Evolutionary conservation across 306 rosid species (phyloP).

Genomic region (Pterocarpus santalinus): DNA sequence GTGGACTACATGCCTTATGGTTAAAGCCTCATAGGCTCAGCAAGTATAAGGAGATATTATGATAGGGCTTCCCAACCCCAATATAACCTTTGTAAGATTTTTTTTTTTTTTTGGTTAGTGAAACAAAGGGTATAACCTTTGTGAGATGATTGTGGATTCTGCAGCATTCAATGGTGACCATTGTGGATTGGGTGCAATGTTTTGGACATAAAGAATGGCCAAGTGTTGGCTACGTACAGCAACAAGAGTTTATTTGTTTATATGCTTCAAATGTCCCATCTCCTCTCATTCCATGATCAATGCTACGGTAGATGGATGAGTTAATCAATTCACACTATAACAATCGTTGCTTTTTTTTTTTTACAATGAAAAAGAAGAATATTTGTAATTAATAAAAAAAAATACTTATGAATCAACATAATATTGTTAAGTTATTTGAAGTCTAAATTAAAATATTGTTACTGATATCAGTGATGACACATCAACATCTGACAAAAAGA

Average conservation of each 20-base stretch:
- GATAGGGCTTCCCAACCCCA: too few species aligned
- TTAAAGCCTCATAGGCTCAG: too few species aligned
- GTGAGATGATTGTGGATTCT: neutral
- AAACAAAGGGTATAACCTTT: too few species aligned
- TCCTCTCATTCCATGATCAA: neutral
- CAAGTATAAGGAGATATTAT: too few species aligned
- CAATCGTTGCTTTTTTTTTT: neutral
- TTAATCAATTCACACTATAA: neutral
- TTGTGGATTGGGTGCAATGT: neutral
- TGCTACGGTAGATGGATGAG: neutral
- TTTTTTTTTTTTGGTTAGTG: too few species aligned
- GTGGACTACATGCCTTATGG: too few species aligned
- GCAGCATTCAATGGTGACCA: neutral
- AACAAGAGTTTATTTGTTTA: neutral
- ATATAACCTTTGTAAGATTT: neutral
- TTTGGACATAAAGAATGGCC: too few species aligned
- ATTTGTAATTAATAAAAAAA: neutral
- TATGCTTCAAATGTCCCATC: neutral
- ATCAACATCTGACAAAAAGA: slow-evolving; percentile 41
- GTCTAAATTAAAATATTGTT: slow-evolving; percentile 22
- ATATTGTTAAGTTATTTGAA: neutral
- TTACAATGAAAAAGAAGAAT: neutral
- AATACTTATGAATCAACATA: neutral
- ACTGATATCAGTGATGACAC: slow-evolving; percentile 25
- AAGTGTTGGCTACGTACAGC: neutral